Conservation (phyloP, 176 grass and related monocot species). For the Olyra latifolia region DNA sequence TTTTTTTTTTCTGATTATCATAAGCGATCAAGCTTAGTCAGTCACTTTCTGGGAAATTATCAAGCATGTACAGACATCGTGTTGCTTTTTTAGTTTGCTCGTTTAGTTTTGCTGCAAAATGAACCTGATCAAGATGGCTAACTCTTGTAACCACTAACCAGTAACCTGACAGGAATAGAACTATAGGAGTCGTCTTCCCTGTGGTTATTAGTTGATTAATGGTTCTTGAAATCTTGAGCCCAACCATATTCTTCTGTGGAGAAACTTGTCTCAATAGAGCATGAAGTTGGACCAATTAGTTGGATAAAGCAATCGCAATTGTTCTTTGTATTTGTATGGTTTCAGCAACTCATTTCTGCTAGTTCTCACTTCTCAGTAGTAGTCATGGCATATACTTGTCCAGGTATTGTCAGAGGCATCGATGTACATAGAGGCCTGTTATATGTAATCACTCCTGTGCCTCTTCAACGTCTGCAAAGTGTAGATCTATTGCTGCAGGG, state of each 20-base stretch:
- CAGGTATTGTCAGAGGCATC: conserved; percentile 88
- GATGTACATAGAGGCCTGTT: conserved; percentile 60
- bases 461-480: conserved; percentile 53
- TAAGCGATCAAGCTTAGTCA: background rate
- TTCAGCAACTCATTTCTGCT: background rate
- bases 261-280: background rate
- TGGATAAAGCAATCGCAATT: background rate
- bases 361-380: background rate
- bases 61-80: background rate
- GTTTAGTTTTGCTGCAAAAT: background rate
- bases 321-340: background rate
- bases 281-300: background rate
- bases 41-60: background rate
- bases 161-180: background rate
- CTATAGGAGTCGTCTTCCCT: background rate
- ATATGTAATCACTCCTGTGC: conserved; percentile 84
- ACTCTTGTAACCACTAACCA: too few species aligned
- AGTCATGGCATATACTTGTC: background rate
- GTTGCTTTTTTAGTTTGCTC: background rate
- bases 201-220: background rate
- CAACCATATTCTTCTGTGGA: background rate
- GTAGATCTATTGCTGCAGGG: conserved; percentile 92
- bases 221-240: background rate
- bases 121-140: background rate
- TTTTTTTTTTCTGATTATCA: background rate